A percentile compares a stretch with the other conserved stretches of the same genome.
phyloP scores from a whole-genome alignment of 2,329 filamentous ascomycete species.

The Aspergillus brunneoviolaceus region DNA sequence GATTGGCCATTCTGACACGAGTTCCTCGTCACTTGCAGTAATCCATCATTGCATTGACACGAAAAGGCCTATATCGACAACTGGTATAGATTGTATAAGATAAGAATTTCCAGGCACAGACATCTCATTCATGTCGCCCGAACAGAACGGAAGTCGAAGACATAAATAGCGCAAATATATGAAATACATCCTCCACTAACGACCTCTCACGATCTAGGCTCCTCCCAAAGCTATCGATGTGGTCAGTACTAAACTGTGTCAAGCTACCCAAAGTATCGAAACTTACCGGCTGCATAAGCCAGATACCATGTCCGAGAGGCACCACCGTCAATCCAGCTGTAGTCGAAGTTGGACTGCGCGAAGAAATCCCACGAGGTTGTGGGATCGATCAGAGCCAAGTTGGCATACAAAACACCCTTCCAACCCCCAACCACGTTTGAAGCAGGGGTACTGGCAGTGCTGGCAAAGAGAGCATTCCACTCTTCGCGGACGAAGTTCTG shows the following conservation, averaged over 20 bases:
- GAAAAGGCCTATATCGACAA: background rate
- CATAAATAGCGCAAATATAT: background rate
- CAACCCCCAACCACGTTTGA: slow-evolving; percentile 68
- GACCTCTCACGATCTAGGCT: background rate
- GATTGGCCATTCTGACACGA: no score
- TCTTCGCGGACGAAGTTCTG: slow-evolving; percentile 74
- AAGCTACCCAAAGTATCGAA: background rate
- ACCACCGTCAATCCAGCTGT: slow-evolving; percentile 69
- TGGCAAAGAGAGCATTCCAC: slow-evolving; percentile 75
- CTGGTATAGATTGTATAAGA: background rate
- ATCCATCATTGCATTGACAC: background rate
- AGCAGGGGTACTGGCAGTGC: slow-evolving; percentile 60
- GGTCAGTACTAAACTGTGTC: background rate
- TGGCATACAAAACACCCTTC: slow-evolving; percentile 81
- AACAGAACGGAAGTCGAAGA: background rate
- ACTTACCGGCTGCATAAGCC: slow-evolving; percentile 69
- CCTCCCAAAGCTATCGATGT: slow-evolving; percentile 12
- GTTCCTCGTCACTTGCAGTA: no score
- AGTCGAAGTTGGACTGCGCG: slow-evolving; percentile 62
- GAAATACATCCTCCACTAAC: background rate
- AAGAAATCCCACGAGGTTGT: slow-evolving; percentile 73
- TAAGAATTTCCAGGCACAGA: background rate
- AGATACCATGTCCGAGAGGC: slow-evolving; percentile 83
- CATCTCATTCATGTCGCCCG: background rate
- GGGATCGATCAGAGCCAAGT: slow-evolving; percentile 75